These are phyloP conservation scores for Citrullus amarus DNA, from an alignment of 306 rosid species.

Conservation along the genomic window DNA sequence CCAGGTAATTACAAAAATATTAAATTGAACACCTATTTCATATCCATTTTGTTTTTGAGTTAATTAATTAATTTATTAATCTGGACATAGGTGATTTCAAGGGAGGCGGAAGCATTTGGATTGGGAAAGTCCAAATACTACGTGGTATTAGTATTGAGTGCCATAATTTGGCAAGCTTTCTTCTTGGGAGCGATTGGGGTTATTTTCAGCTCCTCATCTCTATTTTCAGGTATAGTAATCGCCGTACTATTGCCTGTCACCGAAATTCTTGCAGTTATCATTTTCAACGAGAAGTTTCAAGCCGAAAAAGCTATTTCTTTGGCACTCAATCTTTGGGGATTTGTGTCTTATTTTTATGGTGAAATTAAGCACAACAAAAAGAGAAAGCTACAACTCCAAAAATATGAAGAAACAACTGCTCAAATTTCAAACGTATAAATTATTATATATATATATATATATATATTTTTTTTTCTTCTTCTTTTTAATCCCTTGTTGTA, in stretches of 20 bases:
- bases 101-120: slow-evolving; percentile 51
- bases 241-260: slow-evolving; percentile 46
- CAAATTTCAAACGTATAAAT: slow-evolving; percentile 1
- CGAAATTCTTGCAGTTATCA: slow-evolving; percentile 45
- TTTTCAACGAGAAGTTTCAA: slow-evolving; percentile 47
- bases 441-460: not conserved
- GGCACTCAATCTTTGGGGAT: slow-evolving; percentile 58
- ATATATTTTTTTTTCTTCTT: not conserved
- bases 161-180: slow-evolving; percentile 63
- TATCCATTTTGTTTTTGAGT: no score
- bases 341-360: slow-evolving; percentile 55
- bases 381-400: not conserved
- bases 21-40: no score
- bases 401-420: not conserved
- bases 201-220: slow-evolving; percentile 60
- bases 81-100: slow-evolving; percentile 32
- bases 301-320: slow-evolving; percentile 52
- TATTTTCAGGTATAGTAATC: slow-evolving; percentile 47
- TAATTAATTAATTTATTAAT: no score
- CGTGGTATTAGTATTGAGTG: slow-evolving; percentile 34
- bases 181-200: slow-evolving; percentile 72
- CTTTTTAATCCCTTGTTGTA: no score
- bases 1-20: slow-evolving; percentile 25
- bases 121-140: slow-evolving; percentile 51
- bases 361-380: slow-evolving; percentile 33